Conservation (phyloP, 164 flowering plant genomes). For the Houttuynia cordata region DNA sequence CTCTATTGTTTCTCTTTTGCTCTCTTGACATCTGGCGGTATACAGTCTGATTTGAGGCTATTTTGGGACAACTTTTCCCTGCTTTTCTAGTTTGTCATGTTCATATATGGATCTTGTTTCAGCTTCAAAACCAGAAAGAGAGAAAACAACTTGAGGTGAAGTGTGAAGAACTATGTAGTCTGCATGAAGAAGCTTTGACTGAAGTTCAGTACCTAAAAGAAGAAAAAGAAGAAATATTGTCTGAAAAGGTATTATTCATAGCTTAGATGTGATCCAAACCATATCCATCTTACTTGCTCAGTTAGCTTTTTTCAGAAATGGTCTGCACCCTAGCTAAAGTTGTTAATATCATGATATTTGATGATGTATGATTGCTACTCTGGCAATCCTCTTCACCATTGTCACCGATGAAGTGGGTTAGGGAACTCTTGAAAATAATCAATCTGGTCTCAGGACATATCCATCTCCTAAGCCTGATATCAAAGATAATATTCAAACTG, state of each 20-base stretch:
- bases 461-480: no score
- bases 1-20: no score
- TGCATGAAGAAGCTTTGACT: constrained; percentile 27
- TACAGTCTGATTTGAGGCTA: no score
- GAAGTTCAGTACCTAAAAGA: constrained; percentile 38
- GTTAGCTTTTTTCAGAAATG: not conserved
- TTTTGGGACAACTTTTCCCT: not conserved
- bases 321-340: not conserved
- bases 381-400: no score
- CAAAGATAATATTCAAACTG: no score
- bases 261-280: not conserved
- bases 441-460: no score
- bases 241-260: constrained; percentile 42
- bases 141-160: constrained; percentile 24
- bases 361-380: no score
- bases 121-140: constrained; percentile 25
- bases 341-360: no score
- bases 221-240: constrained; percentile 27
- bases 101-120: constrained; percentile 1
- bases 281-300: not conserved
- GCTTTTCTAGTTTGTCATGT: not conserved
- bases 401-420: no score
- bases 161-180: constrained; percentile 24
- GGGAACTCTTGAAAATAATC: no score
- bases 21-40: no score